Conservation (phyloP, 768 basidiomycete genomes). For the Leccinum imitatum region DNA sequence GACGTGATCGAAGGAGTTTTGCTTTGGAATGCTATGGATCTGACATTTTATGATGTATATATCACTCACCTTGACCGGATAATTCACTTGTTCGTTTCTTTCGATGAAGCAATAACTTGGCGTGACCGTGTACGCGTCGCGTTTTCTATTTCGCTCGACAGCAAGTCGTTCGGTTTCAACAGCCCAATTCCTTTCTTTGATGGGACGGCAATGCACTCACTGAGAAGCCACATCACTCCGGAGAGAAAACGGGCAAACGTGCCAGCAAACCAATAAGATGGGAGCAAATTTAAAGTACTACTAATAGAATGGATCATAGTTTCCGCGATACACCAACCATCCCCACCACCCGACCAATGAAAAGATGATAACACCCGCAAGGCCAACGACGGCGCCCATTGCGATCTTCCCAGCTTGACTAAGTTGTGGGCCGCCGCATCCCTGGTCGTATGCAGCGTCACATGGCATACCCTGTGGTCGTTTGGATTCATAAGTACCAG, state of each 20-base stretch:
- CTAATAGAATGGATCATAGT: conserved; percentile 26
- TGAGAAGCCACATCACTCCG: no score
- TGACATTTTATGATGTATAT: not conserved
- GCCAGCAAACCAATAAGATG: not conserved
- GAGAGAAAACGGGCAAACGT: not conserved
- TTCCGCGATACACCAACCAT: conserved; percentile 29
- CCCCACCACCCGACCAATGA: conserved; percentile 41
- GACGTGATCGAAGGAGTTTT: not conserved
- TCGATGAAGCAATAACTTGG: no score
- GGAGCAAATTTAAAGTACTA: conserved; percentile 1
- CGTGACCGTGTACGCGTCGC: no score
- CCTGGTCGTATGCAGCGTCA: conserved; percentile 62
- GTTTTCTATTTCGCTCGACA: no score
- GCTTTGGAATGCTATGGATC: not conserved
- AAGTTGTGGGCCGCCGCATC: conserved; percentile 53
- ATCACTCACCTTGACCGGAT: not conserved
- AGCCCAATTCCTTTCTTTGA: no score
- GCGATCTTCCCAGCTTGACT: conserved; percentile 63
- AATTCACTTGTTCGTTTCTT: not conserved
- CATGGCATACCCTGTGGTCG: conserved; percentile 73
- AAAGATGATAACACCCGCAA: conserved; percentile 60
- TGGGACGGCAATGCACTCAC: no score
- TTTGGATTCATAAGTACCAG: conserved; percentile 61
- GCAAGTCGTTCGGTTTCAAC: no score
- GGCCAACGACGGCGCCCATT: conserved; percentile 62